Conservation (phyloP, 768 basidiomycete genomes). For the Hirschioporus abietinus region DNA sequence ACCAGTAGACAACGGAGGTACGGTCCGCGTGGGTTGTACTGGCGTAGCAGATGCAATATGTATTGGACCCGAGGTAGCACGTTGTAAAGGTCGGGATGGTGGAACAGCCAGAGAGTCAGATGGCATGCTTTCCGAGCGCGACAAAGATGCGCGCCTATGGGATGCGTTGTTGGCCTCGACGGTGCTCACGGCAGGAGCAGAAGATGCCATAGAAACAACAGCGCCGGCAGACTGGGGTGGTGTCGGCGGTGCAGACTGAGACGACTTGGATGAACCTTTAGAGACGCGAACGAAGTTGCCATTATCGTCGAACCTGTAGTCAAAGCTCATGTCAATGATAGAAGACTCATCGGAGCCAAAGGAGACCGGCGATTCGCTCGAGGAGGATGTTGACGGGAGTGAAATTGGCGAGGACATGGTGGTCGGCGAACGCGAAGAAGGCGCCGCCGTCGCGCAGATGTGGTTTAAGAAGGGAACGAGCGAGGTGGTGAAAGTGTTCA, state of each 20-base stretch:
- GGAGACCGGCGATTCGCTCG: not conserved
- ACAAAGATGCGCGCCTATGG: constrained; percentile 44
- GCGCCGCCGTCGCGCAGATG: not conserved
- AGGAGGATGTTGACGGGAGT: not conserved
- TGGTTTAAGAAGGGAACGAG: not conserved
- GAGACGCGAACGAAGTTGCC: constrained; percentile 54
- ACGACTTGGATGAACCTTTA: constrained; percentile 44
- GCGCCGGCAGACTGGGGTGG: constrained; percentile 24
- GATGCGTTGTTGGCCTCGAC: constrained; percentile 14
- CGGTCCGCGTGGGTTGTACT: not conserved
- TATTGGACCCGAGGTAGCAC: constrained; percentile 58
- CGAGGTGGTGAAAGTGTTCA: not conserved
- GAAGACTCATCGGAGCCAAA: constrained; percentile 50
- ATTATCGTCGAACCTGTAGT: constrained; percentile 50
- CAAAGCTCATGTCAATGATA: constrained; percentile 61
- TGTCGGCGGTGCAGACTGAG: constrained; percentile 38
- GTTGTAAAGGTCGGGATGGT: constrained; percentile 51
- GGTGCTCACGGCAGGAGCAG: not conserved
- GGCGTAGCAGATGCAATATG: constrained; percentile 7
- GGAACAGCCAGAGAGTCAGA: constrained; percentile 21
- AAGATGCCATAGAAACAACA: not conserved
- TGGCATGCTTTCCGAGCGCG: constrained; percentile 63
- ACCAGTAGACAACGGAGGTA: constrained; percentile 25
- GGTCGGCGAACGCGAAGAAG: not conserved
- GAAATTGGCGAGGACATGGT: constrained; percentile 1